Base-by-base conservation (phyloP, 768 basidiomycete species). In the Roridomyces roridus region DNA sequence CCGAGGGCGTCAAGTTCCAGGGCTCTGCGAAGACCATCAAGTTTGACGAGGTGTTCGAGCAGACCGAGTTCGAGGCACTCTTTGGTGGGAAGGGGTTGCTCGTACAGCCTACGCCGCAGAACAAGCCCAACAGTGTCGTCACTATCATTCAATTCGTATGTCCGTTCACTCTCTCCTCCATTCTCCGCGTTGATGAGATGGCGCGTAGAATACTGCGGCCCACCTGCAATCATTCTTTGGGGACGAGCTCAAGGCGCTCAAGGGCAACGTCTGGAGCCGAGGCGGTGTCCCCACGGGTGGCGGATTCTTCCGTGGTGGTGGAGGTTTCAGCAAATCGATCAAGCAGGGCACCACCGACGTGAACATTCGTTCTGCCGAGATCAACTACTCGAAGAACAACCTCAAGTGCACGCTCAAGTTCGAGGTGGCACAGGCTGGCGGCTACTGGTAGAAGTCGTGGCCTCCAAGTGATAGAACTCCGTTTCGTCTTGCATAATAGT, bases 321-420 rank as follows among this genome's bases (percentile, higher is more conserved):
- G 65, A 17, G 62, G 50, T 1, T 76, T 77, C 59, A 40, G 68
- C n/a, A 77, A 77, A 56, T 76, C 76, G 8, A 57, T 68, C 26
- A 77, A 79, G 55, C 56, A 67, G 6, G 76, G 75, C 34, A 44
- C 68, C 8, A 63, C 64, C 58, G 74, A 75, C 47, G 70, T 77
- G 23, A 28, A 61, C 23, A 69, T 79, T 46, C 54, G 50, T 24
- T 62, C 64, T 5, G 54, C 74, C 36, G 72, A 77, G 41, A 68
- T 77, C 51, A 73, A 68, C 57, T 77, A 77, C 63, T 73, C 75
- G 28, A 76, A 74, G 64, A 77, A 76, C 62, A 68, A 65, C 47
- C 68, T 77, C 67, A 77, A 78, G 54, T 77, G 74, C 65, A 67
- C 68, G n/a, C 52, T 77, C 47, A 78, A 79, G 60, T 71, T 77